phyloP scores from a whole-genome alignment of 2,329 filamentous ascomycete species.

The Shiraia sp. region DNA sequence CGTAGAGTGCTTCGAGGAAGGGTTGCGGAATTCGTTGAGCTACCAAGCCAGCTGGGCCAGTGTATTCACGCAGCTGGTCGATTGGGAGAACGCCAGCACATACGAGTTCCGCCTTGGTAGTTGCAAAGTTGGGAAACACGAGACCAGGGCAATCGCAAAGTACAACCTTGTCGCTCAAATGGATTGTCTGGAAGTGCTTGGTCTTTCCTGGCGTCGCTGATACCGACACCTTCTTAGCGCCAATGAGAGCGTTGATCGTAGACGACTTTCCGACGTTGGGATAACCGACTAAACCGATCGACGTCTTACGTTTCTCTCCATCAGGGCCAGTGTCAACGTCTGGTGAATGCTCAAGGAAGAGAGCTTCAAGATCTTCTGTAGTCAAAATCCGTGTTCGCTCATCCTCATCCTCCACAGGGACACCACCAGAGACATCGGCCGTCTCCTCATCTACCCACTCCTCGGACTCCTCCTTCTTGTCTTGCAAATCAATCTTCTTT shows the following conservation, averaged over 20 bases:
- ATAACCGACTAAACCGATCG: conserved; percentile 94
- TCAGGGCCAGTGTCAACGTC: conserved; percentile 57
- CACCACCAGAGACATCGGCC: conserved; percentile 40
- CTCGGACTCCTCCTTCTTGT: conserved; percentile 47
- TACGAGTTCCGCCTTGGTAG: conserved; percentile 93
- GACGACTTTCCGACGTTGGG: conserved; percentile 99
- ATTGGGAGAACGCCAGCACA: conserved; percentile 95
- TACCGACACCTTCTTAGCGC: conserved; percentile 97
- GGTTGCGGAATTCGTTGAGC: conserved; percentile 81
- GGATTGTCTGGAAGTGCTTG: conserved; percentile 98
- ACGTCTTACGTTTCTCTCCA: conserved; percentile 66
- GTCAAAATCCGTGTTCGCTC: conserved; percentile 74
- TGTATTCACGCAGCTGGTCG: conserved; percentile 92
- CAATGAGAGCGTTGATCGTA: conserved; percentile 98
- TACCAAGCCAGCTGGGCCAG: conserved; percentile 81
- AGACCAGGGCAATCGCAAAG: conserved; percentile 98
- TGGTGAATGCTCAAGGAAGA: conserved; percentile 79
- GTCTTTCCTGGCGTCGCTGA: conserved; percentile 97
- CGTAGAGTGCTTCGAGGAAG: conserved; percentile 92
- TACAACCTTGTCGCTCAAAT: conserved; percentile 84
- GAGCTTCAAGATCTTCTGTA: conserved; percentile 86
- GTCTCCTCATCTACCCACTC: conserved; percentile 48
- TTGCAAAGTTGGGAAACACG: conserved; percentile 97
- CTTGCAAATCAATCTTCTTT: conserved; percentile 52
- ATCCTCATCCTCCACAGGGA: conserved; percentile 44